phyloP scores from a whole-genome alignment of 805 yeast genomes.

The Candida maesae region DNA sequence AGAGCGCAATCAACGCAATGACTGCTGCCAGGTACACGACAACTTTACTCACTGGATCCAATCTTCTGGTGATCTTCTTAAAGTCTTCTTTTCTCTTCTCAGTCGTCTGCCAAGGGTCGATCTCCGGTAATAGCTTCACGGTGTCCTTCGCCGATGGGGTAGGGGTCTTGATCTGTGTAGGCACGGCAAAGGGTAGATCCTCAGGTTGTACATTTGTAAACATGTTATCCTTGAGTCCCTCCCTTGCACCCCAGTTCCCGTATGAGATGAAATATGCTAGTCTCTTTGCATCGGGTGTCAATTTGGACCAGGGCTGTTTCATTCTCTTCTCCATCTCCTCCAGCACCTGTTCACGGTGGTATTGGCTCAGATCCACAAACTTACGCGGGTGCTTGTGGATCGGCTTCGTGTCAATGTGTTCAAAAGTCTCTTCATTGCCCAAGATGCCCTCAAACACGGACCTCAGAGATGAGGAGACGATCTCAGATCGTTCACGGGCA shows the following conservation, averaged over 20 bases:
- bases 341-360: conserved; percentile 56
- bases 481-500: conserved; percentile 22
- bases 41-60: conserved; percentile 56
- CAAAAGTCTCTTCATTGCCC: conserved; percentile 37
- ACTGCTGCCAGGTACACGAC: conserved; percentile 47
- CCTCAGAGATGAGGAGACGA: conserved; percentile 24
- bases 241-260: conserved; percentile 71
- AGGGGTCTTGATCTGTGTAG: conserved; percentile 28
- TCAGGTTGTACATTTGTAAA: conserved; percentile 44
- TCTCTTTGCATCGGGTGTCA: conserved; percentile 47
- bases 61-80: conserved; percentile 43
- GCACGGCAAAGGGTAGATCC: conserved; percentile 55
- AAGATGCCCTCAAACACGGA: conserved; percentile 31
- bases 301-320: conserved; percentile 52
- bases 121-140: conserved; percentile 32
- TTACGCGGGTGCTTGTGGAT: conserved; percentile 37
- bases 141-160: conserved; percentile 16
- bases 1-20: conserved; percentile 47
- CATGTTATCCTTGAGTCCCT: conserved; percentile 45
- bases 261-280: conserved; percentile 59
- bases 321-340: conserved; percentile 45
- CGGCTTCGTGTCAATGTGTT: conserved; percentile 44
- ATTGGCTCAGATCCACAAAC: conserved; percentile 30
- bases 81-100: conserved; percentile 39
- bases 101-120: conserved; percentile 41